These are phyloP conservation scores for Penicillium sp. DNA, from an alignment of 2,329 filamentous ascomycete genomes.

Conservation along the genomic window DNA sequence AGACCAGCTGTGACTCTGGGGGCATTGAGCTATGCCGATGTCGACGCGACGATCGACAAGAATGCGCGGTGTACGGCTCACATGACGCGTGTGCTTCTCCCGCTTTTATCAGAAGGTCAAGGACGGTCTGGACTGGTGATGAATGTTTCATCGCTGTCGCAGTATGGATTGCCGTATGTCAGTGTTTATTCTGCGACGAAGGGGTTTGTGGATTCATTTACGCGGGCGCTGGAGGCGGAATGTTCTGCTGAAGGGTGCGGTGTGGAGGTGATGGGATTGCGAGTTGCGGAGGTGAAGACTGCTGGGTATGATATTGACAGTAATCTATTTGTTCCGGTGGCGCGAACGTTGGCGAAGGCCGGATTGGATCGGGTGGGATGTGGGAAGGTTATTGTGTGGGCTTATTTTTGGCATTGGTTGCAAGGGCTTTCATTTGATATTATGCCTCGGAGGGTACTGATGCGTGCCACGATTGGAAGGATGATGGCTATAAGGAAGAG, in stretches of 20 bases:
- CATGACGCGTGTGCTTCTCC: conserved; percentile 53
- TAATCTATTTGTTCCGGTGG: conserved; percentile 35
- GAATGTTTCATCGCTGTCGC: conserved; percentile 55
- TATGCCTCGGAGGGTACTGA: conserved; percentile 23
- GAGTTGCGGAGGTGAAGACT: conserved; percentile 40
- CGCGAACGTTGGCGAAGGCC: conserved; percentile 35
- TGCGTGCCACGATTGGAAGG: conserved; percentile 17
- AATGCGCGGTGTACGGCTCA: conserved; percentile 57
- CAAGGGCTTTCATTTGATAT: conserved; percentile 27
- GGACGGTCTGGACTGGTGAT: conserved; percentile 52
- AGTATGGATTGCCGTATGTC: conserved; percentile 53
- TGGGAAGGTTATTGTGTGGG: conserved; percentile 34
- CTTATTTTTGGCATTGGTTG: conserved; percentile 41
- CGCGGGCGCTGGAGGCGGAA: conserved; percentile 48
- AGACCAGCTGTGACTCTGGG: conserved; percentile 43
- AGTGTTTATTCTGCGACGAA: conserved; percentile 53
- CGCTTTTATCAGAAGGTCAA: conserved; percentile 41
- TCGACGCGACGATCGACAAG: conserved; percentile 51
- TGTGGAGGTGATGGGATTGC: conserved; percentile 47
- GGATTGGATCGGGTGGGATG: conserved; percentile 43
- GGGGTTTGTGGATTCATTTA: conserved; percentile 50
- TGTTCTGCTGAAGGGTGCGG: conserved; percentile 42
- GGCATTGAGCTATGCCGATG: conserved; percentile 40
- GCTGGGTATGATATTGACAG: conserved; percentile 28
- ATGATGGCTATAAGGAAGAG: conserved; percentile 19